Percentiles rank a stretch among this genome's conserved stretches.
These are phyloP conservation scores for Tylopilus vinaceipallidus DNA, from an alignment of 768 basidiomycete genomes.

Conservation along the genomic window DNA sequence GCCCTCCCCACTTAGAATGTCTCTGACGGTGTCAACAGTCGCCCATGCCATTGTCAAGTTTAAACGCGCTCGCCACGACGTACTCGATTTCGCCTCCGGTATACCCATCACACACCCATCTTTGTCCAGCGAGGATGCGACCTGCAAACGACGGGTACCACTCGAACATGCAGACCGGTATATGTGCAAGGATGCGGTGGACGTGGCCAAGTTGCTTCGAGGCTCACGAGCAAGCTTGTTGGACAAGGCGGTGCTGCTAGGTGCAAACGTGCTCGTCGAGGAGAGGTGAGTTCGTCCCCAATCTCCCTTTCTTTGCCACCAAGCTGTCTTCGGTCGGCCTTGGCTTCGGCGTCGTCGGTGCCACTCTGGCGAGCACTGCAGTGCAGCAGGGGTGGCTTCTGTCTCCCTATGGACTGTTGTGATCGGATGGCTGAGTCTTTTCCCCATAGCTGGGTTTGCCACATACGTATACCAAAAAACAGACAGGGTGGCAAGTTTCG, in stretches of 20 bases:
- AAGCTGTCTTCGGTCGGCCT: neutral
- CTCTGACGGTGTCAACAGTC: constrained; percentile 36
- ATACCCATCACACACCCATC: constrained; percentile 37
- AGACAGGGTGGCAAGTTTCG: constrained; percentile 50
- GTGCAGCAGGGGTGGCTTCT: neutral
- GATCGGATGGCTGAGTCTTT: constrained; percentile 7
- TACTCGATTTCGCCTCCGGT: constrained; percentile 39
- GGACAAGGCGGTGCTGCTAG: constrained; percentile 46
- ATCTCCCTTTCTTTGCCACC: neutral
- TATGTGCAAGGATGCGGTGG: constrained; percentile 61
- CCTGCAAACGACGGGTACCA: constrained; percentile 28
- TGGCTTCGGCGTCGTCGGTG: neutral
- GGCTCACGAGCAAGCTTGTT: constrained; percentile 51
- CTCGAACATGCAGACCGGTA: constrained; percentile 44
- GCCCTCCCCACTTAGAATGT: constrained; percentile 21
- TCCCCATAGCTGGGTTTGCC: constrained; percentile 57
- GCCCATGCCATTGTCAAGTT: constrained; percentile 56
- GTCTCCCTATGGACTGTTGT: neutral
- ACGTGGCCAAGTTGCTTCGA: constrained; percentile 54
- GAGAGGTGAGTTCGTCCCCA: constrained; percentile 54
- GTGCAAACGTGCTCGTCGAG: constrained; percentile 62
- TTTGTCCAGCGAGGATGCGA: constrained; percentile 29
- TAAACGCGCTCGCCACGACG: constrained; percentile 37
- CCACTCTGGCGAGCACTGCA: neutral
- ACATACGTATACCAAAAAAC: constrained; percentile 53